Conservation (phyloP, 2,329 filamentous ascomycete species). For the Zymoseptoria passerinii region DNA sequence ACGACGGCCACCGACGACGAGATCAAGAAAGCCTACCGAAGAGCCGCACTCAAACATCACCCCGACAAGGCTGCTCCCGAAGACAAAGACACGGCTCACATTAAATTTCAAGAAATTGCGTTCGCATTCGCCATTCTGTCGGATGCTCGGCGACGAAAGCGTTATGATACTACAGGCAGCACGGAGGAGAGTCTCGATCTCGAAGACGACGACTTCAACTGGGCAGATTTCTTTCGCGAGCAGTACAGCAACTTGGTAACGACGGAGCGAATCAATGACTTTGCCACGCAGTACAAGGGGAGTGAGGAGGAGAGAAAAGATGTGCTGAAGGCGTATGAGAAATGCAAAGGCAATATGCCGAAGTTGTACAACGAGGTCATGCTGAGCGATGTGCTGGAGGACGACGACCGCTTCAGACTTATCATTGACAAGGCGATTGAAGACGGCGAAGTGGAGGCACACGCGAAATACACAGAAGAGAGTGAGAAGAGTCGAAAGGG, state of each 20-base stretch:
- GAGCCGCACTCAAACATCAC: constrained; percentile 78
- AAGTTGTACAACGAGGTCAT: constrained; percentile 74
- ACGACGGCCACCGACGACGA: constrained; percentile 62
- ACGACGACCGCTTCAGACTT: constrained; percentile 73
- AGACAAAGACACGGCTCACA: constrained; percentile 64
- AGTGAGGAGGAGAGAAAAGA: constrained; percentile 79
- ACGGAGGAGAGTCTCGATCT: constrained; percentile 70
- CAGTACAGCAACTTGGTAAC: constrained; percentile 74
- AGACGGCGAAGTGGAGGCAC: constrained; percentile 57
- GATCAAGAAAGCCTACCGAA: constrained; percentile 86
- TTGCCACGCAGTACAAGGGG: constrained; percentile 71
- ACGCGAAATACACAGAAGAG: constrained; percentile 64
- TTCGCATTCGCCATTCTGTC: constrained; percentile 93
- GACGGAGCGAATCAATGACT: constrained; percentile 62
- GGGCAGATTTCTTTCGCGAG: constrained; percentile 79
- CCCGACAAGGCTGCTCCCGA: constrained; percentile 49
- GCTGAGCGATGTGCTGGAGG: constrained; percentile 72
- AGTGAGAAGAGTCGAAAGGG: constrained; percentile 37
- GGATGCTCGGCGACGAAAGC: constrained; percentile 67
- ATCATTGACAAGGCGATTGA: constrained; percentile 78
- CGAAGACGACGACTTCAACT: constrained; percentile 65
- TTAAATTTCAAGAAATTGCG: constrained; percentile 79
- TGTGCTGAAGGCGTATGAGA: constrained; percentile 66
- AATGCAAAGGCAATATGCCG: constrained; percentile 66
- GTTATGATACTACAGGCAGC: constrained; percentile 84